phyloP scores from a whole-genome alignment of 805 yeast species.

The Candida caryicola region DNA sequence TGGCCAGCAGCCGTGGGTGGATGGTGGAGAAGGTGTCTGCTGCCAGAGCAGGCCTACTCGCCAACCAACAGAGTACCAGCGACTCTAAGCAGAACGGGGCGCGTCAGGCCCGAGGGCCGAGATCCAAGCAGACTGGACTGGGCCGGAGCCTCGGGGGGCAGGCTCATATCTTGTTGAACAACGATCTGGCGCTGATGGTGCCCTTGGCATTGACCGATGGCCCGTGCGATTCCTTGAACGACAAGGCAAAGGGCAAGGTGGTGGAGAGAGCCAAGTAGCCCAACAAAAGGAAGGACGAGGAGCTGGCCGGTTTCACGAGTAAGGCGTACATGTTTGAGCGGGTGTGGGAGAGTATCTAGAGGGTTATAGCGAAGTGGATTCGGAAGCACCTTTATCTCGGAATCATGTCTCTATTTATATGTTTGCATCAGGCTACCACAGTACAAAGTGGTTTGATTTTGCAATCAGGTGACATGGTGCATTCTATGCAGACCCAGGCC shows the following conservation, averaged over 20 bases:
- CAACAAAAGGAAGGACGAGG: slow-evolving; percentile 31
- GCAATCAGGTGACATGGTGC: neutral
- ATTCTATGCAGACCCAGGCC: no score
- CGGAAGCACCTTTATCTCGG: no score
- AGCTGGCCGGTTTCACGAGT: slow-evolving; percentile 18
- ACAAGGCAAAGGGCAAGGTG: slow-evolving; percentile 39
- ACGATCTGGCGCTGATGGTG: slow-evolving; percentile 31
- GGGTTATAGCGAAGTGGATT: no score
- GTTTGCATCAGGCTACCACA: slow-evolving; percentile 4
- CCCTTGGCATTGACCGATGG: slow-evolving; percentile 25
- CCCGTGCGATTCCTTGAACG: slow-evolving; percentile 35
- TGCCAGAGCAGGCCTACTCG: no score
- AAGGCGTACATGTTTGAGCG: slow-evolving; percentile 23
- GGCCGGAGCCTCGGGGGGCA: no score
- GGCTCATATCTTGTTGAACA: slow-evolving; percentile 35
- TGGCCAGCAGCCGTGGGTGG: no score
- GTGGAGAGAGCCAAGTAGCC: slow-evolving; percentile 40
- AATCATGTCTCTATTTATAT: neutral
- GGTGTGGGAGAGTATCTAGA: no score
- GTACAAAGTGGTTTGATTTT: slow-evolving; percentile 6
- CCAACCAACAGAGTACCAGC: no score
- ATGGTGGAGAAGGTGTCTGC: no score
- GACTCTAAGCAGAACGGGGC: no score
- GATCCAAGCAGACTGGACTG: no score
- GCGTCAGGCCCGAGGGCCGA: no score